These are phyloP conservation scores for Aspergillus sp. DNA, from an alignment of 2,329 filamentous ascomycete species.

Conservation along the genomic window DNA sequence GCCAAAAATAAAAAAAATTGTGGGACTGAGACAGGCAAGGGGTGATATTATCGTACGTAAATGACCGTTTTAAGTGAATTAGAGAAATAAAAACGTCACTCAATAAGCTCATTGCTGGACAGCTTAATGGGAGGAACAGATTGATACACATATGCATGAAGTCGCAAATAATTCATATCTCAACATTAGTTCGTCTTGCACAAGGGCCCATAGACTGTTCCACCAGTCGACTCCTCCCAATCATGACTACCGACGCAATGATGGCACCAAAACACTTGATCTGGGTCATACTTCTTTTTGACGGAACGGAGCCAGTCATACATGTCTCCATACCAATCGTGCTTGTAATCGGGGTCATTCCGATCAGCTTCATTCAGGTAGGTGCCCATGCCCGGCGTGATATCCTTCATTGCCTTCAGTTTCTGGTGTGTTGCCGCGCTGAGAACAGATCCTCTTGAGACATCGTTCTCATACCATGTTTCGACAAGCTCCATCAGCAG, in stretches of 20 bases:
- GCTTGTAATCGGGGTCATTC: conserved; percentile 11
- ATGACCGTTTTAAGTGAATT: too few species aligned
- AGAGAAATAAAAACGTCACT: too few species aligned
- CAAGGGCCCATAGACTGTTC: not conserved
- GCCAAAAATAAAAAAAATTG: too few species aligned
- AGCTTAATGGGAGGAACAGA: too few species aligned
- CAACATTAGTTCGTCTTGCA: not conserved
- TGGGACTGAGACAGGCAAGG: too few species aligned
- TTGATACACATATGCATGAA: too few species aligned
- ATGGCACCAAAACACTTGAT: conserved; percentile 25
- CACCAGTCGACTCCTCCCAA: conserved; percentile 18
- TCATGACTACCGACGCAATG: conserved; percentile 26
- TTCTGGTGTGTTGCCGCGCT: not conserved
- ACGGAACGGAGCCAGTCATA: conserved; percentile 24
- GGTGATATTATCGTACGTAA: too few species aligned
- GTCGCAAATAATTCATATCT: too few species aligned
- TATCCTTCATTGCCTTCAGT: conserved; percentile 16
- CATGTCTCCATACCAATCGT: conserved; percentile 19
- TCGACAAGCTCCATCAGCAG: not conserved
- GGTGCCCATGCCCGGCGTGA: conserved; percentile 19
- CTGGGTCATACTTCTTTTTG: conserved; percentile 29
- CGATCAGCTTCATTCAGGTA: conserved; percentile 22
- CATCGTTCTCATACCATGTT: not conserved
- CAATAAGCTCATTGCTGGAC: too few species aligned
- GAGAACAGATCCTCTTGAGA: not conserved